Evolutionary conservation across 139 green algal genomes (phyloP).

Genomic region (Chlamydomonas sphaeroides): DNA sequence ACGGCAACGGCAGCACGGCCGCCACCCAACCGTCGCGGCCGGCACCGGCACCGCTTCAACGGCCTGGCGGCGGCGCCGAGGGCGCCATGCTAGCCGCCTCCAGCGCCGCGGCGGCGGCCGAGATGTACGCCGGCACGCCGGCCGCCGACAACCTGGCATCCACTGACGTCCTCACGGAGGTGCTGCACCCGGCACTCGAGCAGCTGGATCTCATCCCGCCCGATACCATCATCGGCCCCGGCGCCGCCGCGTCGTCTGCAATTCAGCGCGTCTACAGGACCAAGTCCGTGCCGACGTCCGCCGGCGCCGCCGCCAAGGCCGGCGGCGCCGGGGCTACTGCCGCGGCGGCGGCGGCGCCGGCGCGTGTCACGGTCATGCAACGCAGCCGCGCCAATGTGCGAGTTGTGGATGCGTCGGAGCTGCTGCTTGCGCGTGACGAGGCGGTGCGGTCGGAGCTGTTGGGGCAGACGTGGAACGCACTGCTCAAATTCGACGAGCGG

Average conservation of each 20-base stretch:
- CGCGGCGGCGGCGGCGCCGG: not conserved
- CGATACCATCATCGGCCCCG: too few relatives aligned
- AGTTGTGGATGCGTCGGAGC: slow-evolving; percentile 25
- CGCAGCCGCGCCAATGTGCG: not conserved
- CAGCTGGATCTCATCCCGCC: not conserved
- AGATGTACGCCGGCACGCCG: slow-evolving; percentile 6
- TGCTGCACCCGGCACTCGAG: not conserved
- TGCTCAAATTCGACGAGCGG: slow-evolving; percentile 33
- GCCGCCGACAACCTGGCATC: not conserved
- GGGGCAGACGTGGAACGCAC: slow-evolving; percentile 13
- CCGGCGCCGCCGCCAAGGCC: not conserved
- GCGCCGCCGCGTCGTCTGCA: not conserved
- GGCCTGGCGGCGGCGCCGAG: too few relatives aligned
- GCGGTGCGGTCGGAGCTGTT: slow-evolving; percentile 40
- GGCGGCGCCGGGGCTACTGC: not conserved
- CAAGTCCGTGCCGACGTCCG: not conserved
- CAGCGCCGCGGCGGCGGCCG: not conserved
- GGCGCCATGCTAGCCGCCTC: too few relatives aligned
- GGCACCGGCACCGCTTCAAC: too few relatives aligned
- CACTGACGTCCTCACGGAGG: not conserved
- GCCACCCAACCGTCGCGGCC: too few relatives aligned
- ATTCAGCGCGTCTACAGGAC: slow-evolving; percentile 7
- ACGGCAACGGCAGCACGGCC: not conserved
- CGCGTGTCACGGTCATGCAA: not conserved
- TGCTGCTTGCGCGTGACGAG: slow-evolving; percentile 37